Evolutionary conservation across 768 basidiomycete species (phyloP).

Genomic region (Botryobasidium botryosum): DNA sequence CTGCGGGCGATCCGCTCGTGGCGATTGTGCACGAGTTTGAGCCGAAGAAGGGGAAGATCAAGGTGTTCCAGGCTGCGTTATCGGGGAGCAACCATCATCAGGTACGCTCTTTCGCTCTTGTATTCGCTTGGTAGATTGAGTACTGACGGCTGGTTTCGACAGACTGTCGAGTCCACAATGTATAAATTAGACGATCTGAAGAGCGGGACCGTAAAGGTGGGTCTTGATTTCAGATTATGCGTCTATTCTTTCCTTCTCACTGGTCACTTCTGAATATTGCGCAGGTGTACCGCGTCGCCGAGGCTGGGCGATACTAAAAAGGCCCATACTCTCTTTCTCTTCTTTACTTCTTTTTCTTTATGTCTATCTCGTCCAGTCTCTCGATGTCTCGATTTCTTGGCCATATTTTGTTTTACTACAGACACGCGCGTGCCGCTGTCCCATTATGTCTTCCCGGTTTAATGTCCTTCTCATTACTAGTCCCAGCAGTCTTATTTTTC

Average conservation of each 20-base stretch:
- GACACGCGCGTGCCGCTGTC: too few relatives aligned
- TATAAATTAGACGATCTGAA: slow-evolving; percentile 84
- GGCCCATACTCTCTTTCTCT: too few relatives aligned
- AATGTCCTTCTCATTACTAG: too few relatives aligned
- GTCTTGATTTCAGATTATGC: slow-evolving; percentile 4
- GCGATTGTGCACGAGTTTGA: slow-evolving; percentile 76
- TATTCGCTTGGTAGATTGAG: background rate
- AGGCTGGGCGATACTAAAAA: too few relatives aligned
- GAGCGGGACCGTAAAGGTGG: slow-evolving; percentile 64
- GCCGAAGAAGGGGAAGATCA: slow-evolving; percentile 70
- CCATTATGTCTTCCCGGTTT: too few relatives aligned
- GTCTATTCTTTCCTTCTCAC: background rate
- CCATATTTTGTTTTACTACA: too few relatives aligned
- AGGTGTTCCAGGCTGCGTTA: slow-evolving; percentile 76
- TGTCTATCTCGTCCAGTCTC: too few relatives aligned
- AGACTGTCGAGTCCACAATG: slow-evolving; percentile 61
- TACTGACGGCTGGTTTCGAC: slow-evolving; percentile 11
- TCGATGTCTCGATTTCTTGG: too few relatives aligned
- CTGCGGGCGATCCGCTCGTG: slow-evolving; percentile 37
- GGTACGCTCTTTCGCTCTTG: slow-evolving; percentile 28
- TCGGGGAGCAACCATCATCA: slow-evolving; percentile 59
- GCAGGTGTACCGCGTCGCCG: slow-evolving; percentile 21
- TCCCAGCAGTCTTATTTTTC: too few relatives aligned
- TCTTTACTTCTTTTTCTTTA: too few relatives aligned
- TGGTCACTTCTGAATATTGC: background rate